A percentile compares a stretch with the other conserved stretches of the same genome.
phyloP scores from a whole-genome alignment of 2,329 filamentous ascomycete genomes.

The Trichoderma lentiforme region DNA sequence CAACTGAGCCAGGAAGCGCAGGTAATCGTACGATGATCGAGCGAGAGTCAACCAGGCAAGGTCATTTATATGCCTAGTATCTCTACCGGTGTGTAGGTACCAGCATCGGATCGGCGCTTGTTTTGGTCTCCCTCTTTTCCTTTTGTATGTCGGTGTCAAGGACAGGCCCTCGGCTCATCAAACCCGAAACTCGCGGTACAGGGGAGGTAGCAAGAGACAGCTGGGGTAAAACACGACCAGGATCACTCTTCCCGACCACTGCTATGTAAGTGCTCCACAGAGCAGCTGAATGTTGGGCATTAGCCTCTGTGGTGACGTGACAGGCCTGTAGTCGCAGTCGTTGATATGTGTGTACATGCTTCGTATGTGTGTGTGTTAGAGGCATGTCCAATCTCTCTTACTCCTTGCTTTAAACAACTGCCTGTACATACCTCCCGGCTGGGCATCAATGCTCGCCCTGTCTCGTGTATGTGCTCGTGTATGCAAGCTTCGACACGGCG shows the following conservation, averaged over 20 bases:
- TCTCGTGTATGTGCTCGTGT: not conserved
- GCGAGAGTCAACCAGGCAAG: not conserved
- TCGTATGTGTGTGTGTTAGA: not conserved
- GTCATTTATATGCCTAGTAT: not conserved
- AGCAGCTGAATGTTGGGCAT: conserved; percentile 10
- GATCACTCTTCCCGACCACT: not conserved
- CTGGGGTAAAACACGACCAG: conserved; percentile 12
- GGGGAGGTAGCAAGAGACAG: not conserved
- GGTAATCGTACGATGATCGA: not conserved
- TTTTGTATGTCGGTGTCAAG: not conserved
- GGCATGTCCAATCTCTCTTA: not conserved
- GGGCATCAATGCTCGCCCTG: not conserved
- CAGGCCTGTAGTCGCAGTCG: not conserved
- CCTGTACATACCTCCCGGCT: not conserved
- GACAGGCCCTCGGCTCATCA: conserved; percentile 5
- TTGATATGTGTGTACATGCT: not conserved
- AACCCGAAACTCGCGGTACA: not conserved
- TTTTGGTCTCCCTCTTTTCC: not conserved
- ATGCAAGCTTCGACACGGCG: not conserved
- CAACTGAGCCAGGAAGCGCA: not conserved
- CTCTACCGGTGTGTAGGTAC: not conserved
- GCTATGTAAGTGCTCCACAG: not conserved
- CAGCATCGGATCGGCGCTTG: not conserved
- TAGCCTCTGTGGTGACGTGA: not conserved
- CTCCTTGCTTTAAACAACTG: not conserved